phyloP scores from a whole-genome alignment of 768 basidiomycete genomes.

The Fistulinella prunicolor region DNA sequence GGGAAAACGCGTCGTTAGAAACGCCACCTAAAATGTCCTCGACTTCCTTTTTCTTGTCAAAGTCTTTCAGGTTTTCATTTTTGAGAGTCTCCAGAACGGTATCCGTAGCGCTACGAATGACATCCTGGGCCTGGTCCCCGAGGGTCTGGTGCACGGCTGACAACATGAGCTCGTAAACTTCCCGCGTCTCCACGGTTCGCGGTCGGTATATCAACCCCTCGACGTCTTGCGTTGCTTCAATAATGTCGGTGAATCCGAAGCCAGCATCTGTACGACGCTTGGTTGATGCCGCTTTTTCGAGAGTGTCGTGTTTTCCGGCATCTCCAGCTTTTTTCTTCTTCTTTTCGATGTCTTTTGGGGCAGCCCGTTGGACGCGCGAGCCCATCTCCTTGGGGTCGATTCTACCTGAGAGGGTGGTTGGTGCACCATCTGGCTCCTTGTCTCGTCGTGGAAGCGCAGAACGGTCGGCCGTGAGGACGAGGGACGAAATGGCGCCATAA shows the following conservation, averaged over 20 bases:
- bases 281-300: constrained; percentile 51
- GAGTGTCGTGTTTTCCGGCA: constrained; percentile 43
- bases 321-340: constrained; percentile 85
- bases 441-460: constrained; percentile 80
- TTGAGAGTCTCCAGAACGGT: constrained; percentile 85
- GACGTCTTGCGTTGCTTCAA: constrained; percentile 90
- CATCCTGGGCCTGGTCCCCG: constrained; percentile 94
- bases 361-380: constrained; percentile 77
- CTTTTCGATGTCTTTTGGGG: constrained; percentile 87
- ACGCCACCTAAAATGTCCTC: constrained; percentile 69
- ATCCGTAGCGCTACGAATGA: constrained; percentile 95
- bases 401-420: constrained; percentile 86
- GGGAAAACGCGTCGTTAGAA: constrained; percentile 72
- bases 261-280: constrained; percentile 62
- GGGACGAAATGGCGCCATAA: constrained; percentile 91
- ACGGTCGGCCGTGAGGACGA: constrained; percentile 90
- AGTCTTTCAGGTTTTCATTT: constrained; percentile 86
- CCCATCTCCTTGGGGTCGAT: constrained; percentile 94
- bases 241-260: constrained; percentile 86
- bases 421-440: constrained; percentile 96
- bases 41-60: constrained; percentile 95
- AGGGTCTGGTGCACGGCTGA: constrained; percentile 77
- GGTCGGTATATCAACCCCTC: constrained; percentile 94
- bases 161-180: constrained; percentile 91
- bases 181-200: constrained; percentile 88